Evolutionary conservation across 495 filamentous ascomycete genomes (phyloP).

Genomic region (Xylaria bambusicola): DNA sequence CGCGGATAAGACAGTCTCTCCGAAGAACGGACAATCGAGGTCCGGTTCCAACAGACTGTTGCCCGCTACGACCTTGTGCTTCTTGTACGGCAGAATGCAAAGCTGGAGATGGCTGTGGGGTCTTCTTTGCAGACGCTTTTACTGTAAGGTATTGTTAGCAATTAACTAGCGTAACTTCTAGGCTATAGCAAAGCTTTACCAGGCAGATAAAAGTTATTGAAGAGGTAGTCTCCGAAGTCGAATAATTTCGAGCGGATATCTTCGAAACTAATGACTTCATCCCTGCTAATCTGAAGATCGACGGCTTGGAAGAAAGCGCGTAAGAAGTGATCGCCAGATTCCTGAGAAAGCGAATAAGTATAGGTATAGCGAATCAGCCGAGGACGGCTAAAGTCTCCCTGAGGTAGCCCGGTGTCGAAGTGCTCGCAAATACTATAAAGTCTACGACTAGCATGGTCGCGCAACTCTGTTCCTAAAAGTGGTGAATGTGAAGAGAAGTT

Average conservation of each 20-base stretch:
- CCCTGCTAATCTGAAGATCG: constrained; percentile 17
- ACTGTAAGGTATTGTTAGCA: constrained; percentile 21
- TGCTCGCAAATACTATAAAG: neutral
- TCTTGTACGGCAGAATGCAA: constrained; percentile 18
- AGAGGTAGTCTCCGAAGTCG: constrained; percentile 26
- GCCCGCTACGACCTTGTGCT: constrained; percentile 18
- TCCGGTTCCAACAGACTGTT: constrained; percentile 20
- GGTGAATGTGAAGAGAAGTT: constrained; percentile 15
- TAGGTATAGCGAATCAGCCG: constrained; percentile 27
- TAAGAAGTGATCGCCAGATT: constrained; percentile 25
- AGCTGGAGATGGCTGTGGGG: constrained; percentile 22
- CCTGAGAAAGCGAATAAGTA: constrained; percentile 24
- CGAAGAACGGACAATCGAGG: constrained; percentile 26
- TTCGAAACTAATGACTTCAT: constrained; percentile 18
- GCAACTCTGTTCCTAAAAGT: constrained; percentile 5
- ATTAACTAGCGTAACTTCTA: neutral
- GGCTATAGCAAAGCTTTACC: constrained; percentile 10
- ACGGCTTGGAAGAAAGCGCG: constrained; percentile 23
- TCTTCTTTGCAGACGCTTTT: neutral
- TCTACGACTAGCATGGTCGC: neutral
- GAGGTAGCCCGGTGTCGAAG: neutral
- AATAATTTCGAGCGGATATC: constrained; percentile 9
- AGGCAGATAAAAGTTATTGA: constrained; percentile 29
- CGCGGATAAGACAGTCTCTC: constrained; percentile 26
- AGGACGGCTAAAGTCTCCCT: constrained; percentile 12